A percentile compares a stretch with the other conserved stretches of the same genome.
These are phyloP conservation scores for Forsythia viridissima DNA, from an alignment of 257 asterid genomes.

Conservation along the genomic window DNA sequence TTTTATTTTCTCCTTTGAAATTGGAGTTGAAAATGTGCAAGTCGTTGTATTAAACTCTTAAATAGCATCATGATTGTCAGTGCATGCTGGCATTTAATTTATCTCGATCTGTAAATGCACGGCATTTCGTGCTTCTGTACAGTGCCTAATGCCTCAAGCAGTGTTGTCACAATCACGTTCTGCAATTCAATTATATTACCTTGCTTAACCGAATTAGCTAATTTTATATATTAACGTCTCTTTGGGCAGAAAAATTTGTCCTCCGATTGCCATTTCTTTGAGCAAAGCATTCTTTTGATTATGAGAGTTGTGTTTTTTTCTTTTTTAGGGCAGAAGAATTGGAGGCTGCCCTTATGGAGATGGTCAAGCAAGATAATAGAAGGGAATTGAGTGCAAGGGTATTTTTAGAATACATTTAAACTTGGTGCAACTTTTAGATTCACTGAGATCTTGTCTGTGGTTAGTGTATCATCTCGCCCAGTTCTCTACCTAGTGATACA, in stretches of 20 bases:
- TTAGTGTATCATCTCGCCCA: background rate
- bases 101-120: background rate
- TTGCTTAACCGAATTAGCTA: background rate
- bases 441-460: background rate
- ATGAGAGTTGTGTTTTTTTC: constrained; percentile 14
- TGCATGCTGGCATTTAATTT: constrained; percentile 6
- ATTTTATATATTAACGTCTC: background rate
- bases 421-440: constrained; percentile 18
- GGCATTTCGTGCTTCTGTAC: background rate
- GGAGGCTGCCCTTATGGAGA: constrained; percentile 91
- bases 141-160: background rate
- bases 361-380: constrained; percentile 80
- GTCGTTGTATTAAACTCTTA: background rate
- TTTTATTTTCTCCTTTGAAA: background rate
- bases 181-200: constrained; percentile 1
- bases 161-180: background rate
- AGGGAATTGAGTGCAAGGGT: constrained; percentile 87
- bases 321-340: constrained; percentile 79
- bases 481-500: background rate
- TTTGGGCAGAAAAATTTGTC: background rate
- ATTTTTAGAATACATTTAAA: constrained; percentile 12
- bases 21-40: constrained; percentile 8
- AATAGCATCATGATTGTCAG: background rate
- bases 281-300: background rate
- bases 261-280: background rate